These are phyloP conservation scores for Madurella mycetomatis DNA, from an alignment of 2,329 filamentous ascomycete species.

Conservation along the genomic window DNA sequence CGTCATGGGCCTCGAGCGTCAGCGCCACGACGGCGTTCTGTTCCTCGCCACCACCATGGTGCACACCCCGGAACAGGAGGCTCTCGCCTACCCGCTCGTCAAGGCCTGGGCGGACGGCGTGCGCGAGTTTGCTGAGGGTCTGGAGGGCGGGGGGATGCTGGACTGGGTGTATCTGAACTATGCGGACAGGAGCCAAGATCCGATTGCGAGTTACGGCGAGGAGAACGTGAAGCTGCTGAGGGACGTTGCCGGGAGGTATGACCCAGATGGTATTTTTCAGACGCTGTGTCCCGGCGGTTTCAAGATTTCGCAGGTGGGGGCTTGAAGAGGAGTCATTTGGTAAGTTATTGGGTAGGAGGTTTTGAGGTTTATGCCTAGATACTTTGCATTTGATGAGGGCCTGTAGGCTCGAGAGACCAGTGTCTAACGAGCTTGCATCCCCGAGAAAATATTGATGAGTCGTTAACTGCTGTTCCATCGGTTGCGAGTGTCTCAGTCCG, in stretches of 20 bases:
- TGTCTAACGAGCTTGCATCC: no score
- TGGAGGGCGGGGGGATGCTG: conserved; percentile 12
- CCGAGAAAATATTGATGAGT: no score
- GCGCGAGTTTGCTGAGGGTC: conserved; percentile 15
- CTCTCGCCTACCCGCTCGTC: conserved; percentile 18
- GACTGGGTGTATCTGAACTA: conserved; percentile 29
- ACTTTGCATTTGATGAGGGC: no score
- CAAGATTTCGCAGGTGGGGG: conserved; percentile 15
- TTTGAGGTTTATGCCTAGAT: no score
- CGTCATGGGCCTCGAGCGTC: conserved; percentile 22
- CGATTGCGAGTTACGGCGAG: conserved; percentile 26
- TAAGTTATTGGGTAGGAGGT: no score
- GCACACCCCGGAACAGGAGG: conserved; percentile 20
- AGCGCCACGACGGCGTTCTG: conserved; percentile 19
- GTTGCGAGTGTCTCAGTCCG: no score
- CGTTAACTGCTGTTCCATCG: no score
- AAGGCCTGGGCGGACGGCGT: conserved; percentile 17
- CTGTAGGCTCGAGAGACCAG: no score
- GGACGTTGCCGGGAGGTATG: conserved; percentile 25
- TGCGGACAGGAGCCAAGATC: conserved; percentile 25
- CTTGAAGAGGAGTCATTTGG: no score
- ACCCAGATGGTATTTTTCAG: conserved; percentile 27
- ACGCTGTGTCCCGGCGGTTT: conserved; percentile 25
- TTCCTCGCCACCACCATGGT: conserved; percentile 19
- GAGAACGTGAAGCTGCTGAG: conserved; percentile 26